These are phyloP conservation scores for Allomyces arbusculus DNA, from an alignment of 192 early-diverging fungal species.

Conservation along the genomic window DNA sequence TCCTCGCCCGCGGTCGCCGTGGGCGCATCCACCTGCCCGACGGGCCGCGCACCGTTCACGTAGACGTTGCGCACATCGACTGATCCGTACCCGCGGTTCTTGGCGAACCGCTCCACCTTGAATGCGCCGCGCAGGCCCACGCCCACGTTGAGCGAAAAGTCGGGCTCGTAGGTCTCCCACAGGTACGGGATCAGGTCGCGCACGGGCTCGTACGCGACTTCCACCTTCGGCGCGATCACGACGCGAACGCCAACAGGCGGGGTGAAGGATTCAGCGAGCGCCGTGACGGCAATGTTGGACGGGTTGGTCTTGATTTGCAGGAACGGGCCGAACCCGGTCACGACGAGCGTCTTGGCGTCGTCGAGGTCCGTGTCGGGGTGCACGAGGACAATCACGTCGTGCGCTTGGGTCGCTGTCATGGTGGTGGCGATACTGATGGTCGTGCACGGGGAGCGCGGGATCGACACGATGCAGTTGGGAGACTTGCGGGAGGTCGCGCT, in stretches of 20 bases:
- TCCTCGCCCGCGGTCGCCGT: too few species aligned
- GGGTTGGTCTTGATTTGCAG: neutral
- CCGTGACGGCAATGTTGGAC: neutral
- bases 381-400: too few species aligned
- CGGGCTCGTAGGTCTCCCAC: neutral
- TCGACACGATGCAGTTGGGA: too few species aligned
- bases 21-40: too few species aligned
- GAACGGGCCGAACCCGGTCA: neutral
- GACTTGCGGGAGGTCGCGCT: too few species aligned
- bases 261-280: neutral
- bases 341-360: neutral
- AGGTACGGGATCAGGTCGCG: neutral
- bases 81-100: neutral
- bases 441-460: too few species aligned
- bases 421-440: too few species aligned
- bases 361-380: too few species aligned
- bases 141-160: neutral
- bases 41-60: neutral
- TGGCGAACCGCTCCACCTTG: neutral
- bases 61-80: neutral
- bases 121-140: neutral
- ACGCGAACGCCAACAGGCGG: neutral
- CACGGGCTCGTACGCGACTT: neutral
- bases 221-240: neutral
- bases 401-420: too few species aligned